Percentiles rank a stretch among this genome's conserved stretches.
phyloP scores from a whole-genome alignment of 2,329 filamentous ascomycete species.

The Arthrobotrys sinensis region DNA sequence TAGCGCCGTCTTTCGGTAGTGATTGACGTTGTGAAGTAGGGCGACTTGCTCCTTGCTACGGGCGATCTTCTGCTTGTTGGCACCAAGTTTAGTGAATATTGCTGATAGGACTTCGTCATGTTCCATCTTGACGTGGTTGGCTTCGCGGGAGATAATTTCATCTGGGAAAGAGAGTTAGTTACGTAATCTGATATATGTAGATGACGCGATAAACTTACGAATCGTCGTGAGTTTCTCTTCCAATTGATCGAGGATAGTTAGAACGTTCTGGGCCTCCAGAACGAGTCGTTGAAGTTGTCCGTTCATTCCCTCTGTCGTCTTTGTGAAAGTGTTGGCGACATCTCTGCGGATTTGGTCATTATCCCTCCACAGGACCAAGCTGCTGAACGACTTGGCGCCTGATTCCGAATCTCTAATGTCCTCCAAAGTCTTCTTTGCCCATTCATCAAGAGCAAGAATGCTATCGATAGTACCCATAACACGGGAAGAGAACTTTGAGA shows the following conservation, averaged over 20 bases:
- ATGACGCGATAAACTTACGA: conserved; percentile 71
- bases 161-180: conserved; percentile 42
- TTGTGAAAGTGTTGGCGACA: conserved; percentile 73
- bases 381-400: conserved; percentile 66
- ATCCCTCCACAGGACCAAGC: conserved; percentile 70
- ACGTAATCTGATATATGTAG: neutral
- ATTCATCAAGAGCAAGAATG: conserved; percentile 63
- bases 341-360: conserved; percentile 64
- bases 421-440: conserved; percentile 62
- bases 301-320: conserved; percentile 73
- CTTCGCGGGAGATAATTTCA: conserved; percentile 73
- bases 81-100: conserved; percentile 82
- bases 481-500: conserved; percentile 77
- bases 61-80: conserved; percentile 75
- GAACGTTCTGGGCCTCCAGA: conserved; percentile 78
- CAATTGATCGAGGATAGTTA: conserved; percentile 76
- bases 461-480: conserved; percentile 63
- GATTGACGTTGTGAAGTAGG: conserved; percentile 77
- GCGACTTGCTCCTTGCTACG: conserved; percentile 76
- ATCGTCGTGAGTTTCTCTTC: conserved; percentile 80
- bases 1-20: conserved; percentile 77
- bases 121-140: conserved; percentile 73
- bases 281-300: conserved; percentile 78
- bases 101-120: conserved; percentile 78
- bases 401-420: conserved; percentile 54